phyloP scores from a whole-genome alignment of 805 yeast genomes.

The Yarrowia sp. region DNA sequence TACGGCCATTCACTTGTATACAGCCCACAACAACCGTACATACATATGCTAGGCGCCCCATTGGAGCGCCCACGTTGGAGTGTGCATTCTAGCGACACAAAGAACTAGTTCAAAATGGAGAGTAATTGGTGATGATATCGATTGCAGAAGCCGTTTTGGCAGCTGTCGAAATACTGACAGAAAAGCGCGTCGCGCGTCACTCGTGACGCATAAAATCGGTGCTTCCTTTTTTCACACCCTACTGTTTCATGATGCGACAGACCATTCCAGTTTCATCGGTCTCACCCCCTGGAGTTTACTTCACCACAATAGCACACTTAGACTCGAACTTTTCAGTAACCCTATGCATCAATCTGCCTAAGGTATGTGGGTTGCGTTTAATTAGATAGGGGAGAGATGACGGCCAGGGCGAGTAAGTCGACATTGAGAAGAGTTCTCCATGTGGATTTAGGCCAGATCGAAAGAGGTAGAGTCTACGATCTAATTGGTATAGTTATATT shows the following conservation, averaged over 20 bases:
- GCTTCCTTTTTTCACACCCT: background rate
- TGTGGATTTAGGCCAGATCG: background rate
- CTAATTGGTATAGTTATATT: no score
- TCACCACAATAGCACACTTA: background rate
- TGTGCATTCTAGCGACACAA: background rate
- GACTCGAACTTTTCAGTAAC: background rate
- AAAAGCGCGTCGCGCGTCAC: background rate
- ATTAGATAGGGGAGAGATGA: constrained; percentile 10
- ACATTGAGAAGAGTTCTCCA: background rate
- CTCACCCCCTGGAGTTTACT: background rate
- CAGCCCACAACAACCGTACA: background rate
- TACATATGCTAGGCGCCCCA: background rate
- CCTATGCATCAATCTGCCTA: constrained; percentile 4
- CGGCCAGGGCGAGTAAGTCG: background rate
- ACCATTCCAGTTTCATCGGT: background rate
- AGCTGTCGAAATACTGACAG: no score
- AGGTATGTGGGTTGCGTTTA: constrained; percentile 3
- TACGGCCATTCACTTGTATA: no score
- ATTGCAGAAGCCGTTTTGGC: no score
- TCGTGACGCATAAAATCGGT: background rate
- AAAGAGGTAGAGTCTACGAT: background rate
- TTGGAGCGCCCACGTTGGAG: background rate
- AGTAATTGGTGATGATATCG: no score
- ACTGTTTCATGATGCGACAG: background rate
- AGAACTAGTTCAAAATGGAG: no score